phyloP scores from a whole-genome alignment of 2,329 filamentous ascomycete genomes.

The Fusarium chlamydosporum region DNA sequence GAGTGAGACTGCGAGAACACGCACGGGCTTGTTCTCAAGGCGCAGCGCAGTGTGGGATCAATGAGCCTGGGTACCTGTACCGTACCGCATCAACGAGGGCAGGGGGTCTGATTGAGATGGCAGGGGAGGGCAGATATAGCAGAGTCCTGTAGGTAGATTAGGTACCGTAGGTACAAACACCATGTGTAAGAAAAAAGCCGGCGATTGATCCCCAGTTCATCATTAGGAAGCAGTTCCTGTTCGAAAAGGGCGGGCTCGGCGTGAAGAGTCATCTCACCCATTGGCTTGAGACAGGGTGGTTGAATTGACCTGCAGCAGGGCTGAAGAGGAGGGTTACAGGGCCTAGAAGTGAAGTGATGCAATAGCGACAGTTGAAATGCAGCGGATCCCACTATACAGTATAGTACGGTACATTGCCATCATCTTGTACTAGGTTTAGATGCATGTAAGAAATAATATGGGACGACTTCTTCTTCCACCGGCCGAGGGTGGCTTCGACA shows the following conservation, averaged over 20 bases:
- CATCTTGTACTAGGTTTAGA: background rate
- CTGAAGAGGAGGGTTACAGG: constrained; percentile 48
- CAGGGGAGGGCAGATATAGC: constrained; percentile 8
- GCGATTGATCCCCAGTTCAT: constrained; percentile 14
- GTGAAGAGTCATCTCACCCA: constrained; percentile 51
- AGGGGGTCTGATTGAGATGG: constrained; percentile 31
- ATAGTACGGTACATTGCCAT: background rate
- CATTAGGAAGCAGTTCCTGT: constrained; percentile 36
- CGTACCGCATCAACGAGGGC: constrained; percentile 25
- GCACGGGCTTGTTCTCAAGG: constrained; percentile 46
- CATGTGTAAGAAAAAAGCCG: constrained; percentile 18
- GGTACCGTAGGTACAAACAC: constrained; percentile 7
- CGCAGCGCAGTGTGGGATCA: constrained; percentile 47
- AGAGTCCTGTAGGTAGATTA: constrained; percentile 14
- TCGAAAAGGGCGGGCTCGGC: constrained; percentile 41
- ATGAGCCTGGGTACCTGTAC: constrained; percentile 41
- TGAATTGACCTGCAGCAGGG: constrained; percentile 50
- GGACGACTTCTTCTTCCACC: constrained; percentile 5
- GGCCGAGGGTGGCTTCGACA: constrained; percentile 28
- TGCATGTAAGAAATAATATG: constrained; percentile 25
- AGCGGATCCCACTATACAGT: constrained; percentile 16
- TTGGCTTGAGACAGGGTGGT: constrained; percentile 45
- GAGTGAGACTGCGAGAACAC: constrained; percentile 38
- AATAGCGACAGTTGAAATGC: constrained; percentile 31
- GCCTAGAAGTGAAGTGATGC: constrained; percentile 24